A percentile compares a stretch with the other conserved stretches of the same genome.
Evolutionary conservation across 1,284 basidiomycete species (phyloP).

Genomic region (Boletus calvinii): DNA sequence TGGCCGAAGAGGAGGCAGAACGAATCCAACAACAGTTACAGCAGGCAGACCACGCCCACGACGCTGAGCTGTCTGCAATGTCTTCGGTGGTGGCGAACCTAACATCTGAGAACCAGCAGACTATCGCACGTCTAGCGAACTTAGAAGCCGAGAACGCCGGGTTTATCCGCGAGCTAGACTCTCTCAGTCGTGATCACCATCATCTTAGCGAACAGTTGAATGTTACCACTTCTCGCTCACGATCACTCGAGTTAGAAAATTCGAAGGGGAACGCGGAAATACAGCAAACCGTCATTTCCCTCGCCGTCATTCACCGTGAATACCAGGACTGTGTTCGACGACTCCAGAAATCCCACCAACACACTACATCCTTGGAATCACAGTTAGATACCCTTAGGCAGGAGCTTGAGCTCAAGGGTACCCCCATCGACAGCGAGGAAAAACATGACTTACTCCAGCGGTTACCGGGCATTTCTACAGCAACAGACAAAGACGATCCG

Average conservation of each 20-base stretch:
- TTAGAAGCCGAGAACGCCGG: conserved; percentile 20
- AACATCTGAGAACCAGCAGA: conserved; percentile 16
- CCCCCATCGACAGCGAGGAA: conserved; percentile 9
- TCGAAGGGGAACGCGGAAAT: conserved; percentile 17
- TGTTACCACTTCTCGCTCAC: conserved; percentile 4
- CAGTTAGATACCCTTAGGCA: conserved; percentile 14
- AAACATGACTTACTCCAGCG: conserved; percentile 10
- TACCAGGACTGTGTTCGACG: conserved; percentile 19
- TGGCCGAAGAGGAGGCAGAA: conserved; percentile 52
- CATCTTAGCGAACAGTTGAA: conserved; percentile 15
- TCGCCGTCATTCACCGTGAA: conserved; percentile 31
- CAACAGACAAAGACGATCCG: conserved; percentile 21
- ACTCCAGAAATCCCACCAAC: conserved; percentile 11
- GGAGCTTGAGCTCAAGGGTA: conserved; percentile 10
- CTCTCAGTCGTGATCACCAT: conserved; percentile 12
- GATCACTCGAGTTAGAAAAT: conserved; percentile 12
- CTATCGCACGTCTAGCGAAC: conserved; percentile 11
- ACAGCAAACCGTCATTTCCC: conserved; percentile 32
- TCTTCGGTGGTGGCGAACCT: conserved; percentile 17
- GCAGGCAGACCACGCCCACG: conserved; percentile 5
- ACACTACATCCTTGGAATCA: conserved; percentile 18
- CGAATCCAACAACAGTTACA: conserved; percentile 46
- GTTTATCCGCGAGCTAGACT: conserved; percentile 17
- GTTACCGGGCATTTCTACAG: conserved; percentile 1
- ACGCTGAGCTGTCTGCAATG: conserved; percentile 23